Percentiles rank a stretch among this genome's conserved stretches.
phyloP scores from a whole-genome alignment of 148 eudicot genomes.

The Arbutus unedo region DNA sequence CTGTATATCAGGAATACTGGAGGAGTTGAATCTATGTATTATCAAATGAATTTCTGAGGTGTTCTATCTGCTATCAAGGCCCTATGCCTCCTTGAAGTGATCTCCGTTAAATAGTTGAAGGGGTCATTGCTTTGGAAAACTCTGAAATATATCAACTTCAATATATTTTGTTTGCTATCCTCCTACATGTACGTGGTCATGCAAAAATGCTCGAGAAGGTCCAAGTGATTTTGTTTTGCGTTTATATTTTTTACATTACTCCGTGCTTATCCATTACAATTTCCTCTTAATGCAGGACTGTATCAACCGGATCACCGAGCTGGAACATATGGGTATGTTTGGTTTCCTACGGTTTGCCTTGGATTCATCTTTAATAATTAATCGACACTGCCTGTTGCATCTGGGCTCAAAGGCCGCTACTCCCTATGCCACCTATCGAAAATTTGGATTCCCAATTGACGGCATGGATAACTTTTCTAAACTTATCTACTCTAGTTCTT shows the following conservation, averaged over 20 bases:
- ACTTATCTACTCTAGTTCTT: neutral
- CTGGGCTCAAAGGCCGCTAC: neutral
- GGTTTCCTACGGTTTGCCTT: neutral
- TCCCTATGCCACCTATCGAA: neutral
- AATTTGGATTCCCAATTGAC: neutral
- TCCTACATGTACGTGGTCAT: neutral
- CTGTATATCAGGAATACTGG: neutral
- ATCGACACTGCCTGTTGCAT: neutral
- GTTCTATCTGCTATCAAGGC: neutral
- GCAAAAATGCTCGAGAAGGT: slow-evolving; percentile 1
- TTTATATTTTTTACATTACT: neutral
- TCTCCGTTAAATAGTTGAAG: neutral
- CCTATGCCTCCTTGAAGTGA: neutral
- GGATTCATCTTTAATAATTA: slow-evolving; percentile 5
- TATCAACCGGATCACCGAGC: slow-evolving; percentile 76
- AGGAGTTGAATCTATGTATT: neutral
- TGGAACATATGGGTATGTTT: slow-evolving; percentile 78
- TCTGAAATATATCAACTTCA: neutral
- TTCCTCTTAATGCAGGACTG: slow-evolving; percentile 62
- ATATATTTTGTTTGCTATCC: neutral
- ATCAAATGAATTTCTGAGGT: neutral
- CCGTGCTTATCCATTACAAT: neutral
- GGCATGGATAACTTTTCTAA: neutral
- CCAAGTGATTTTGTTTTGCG: neutral
- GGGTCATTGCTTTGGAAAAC: neutral